These are phyloP conservation scores for Vaccinium darrowii DNA, from an alignment of 148 eudicot genomes.

Conservation along the genomic window DNA sequence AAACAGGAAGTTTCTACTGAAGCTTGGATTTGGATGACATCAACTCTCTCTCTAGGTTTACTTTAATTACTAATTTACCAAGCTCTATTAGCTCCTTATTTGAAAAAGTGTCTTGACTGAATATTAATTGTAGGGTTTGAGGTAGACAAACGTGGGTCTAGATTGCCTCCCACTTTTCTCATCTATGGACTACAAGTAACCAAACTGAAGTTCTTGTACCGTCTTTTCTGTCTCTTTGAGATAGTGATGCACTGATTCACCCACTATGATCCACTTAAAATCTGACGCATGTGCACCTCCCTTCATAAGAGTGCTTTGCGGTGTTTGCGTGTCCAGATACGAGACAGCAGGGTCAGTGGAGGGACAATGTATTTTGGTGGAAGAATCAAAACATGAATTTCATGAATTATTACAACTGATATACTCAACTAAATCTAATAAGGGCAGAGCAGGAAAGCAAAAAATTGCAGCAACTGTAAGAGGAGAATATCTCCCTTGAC, in stretches of 20 bases:
- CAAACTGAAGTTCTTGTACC: constrained; percentile 18
- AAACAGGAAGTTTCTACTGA: background rate
- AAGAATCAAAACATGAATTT: background rate
- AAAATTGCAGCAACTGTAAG: background rate
- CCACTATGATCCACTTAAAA: constrained; percentile 12
- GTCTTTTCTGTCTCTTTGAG: constrained; percentile 30
- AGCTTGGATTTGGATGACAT: constrained; percentile 8
- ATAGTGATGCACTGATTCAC: constrained; percentile 11
- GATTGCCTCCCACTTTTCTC: constrained; percentile 37
- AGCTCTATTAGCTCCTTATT: background rate
- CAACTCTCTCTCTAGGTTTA: background rate
- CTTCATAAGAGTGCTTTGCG: constrained; percentile 16
- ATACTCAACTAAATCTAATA: background rate
- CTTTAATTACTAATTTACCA: background rate
- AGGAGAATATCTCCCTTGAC: background rate
- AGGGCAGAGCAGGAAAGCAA: constrained; percentile 1
- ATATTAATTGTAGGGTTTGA: constrained; percentile 12
- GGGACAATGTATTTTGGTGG: constrained; percentile 18
- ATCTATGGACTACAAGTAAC: constrained; percentile 3
- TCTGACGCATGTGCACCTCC: constrained; percentile 19
- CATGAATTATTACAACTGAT: constrained; percentile 5
- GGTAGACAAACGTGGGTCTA: constrained; percentile 30
- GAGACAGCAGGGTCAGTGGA: constrained; percentile 22
- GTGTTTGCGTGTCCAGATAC: background rate
- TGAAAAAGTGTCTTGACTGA: constrained; percentile 8